A percentile compares a stretch with the other conserved stretches of the same genome.
phyloP scores from a whole-genome alignment of 2,329 filamentous ascomycete species.

The Microdochium paspali region DNA sequence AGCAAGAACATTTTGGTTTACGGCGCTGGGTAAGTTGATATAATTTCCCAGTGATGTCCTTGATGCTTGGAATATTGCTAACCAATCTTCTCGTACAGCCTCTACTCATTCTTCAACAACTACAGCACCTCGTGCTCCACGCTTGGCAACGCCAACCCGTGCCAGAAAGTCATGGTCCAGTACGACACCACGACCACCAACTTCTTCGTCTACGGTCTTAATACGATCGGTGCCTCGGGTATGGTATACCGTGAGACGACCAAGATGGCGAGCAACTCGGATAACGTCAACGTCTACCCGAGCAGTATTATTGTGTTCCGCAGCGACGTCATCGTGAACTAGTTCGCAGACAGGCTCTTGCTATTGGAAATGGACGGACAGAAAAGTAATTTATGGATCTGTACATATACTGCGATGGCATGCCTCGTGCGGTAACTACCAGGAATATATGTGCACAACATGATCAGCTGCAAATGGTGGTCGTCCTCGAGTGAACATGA shows the following conservation, averaged over 20 bases:
- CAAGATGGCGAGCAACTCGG: constrained; percentile 11
- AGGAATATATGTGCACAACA: no score
- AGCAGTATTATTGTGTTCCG: constrained; percentile 13
- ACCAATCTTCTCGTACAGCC: constrained; percentile 4
- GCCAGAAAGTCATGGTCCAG: constrained; percentile 24
- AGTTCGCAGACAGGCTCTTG: background rate
- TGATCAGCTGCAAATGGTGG: no score
- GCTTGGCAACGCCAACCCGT: background rate
- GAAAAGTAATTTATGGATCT: no score
- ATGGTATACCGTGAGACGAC: constrained; percentile 24
- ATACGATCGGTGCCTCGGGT: constrained; percentile 30
- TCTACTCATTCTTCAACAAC: constrained; percentile 62
- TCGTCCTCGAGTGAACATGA: no score
- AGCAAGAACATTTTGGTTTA: constrained; percentile 47
- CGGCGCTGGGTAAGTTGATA: constrained; percentile 38
- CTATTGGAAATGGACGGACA: background rate
- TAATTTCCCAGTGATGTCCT: constrained; percentile 2
- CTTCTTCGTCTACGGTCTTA: constrained; percentile 32
- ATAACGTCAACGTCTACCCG: constrained; percentile 14
- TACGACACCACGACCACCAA: constrained; percentile 31
- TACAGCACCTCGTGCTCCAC: constrained; percentile 42
- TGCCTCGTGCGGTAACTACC: no score
- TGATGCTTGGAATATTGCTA: background rate
- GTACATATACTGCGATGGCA: no score
- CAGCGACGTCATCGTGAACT: constrained; percentile 3